Base-by-base conservation (phyloP, 2,329 filamentous ascomycete species). In the Aphanocladium album region DNA sequence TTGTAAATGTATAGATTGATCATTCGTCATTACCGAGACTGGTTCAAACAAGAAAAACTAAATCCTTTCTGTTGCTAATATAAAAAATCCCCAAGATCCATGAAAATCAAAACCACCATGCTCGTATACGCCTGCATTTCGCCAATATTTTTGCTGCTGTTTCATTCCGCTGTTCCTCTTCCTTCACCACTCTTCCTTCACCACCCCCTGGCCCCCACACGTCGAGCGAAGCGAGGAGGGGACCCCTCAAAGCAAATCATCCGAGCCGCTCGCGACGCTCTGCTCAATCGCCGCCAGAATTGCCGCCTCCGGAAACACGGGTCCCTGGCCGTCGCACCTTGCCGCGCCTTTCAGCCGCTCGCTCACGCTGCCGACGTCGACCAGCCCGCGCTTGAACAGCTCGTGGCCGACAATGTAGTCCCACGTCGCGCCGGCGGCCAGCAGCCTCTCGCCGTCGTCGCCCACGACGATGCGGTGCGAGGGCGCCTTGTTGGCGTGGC, bases 391-490 rank as follows among this genome's bases (percentile, higher is more conserved):
- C 71, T 87, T 85, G 72, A 89, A 96, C 9, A 92, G 76, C 7
- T 90, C 85, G 73, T 96, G 91, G 57, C 79, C 81, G 69, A 96
- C 89, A 62, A 98, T 95, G 58, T 92, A 79, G 68, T 97, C 93
- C 93, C 93, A 98, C 0, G 92, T 89, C 2, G 91, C 90, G 19
- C 87, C 87, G 0, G 89, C 88, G 41, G 88, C 89, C 7, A 95
- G 79, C 16, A 96, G 76, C 33, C 82, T 81, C 71, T 91, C 86
- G 5, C 89, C 89, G 1, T 79, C 77, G n/a, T 84, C 80, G 43
- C 84, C 85, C 27, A 83, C 82, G 33, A 85, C 83, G 64, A 92
- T 82, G n/a, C 89, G 83, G 71, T 92, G 89, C 62, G 83, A 85
- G 1, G 83, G 85, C 2, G 77, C 79, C 74, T 87, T 86, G 71